Conservation (phyloP, 2,329 filamentous ascomycete genomes). For the Teratosphaeria zuluensis region DNA sequence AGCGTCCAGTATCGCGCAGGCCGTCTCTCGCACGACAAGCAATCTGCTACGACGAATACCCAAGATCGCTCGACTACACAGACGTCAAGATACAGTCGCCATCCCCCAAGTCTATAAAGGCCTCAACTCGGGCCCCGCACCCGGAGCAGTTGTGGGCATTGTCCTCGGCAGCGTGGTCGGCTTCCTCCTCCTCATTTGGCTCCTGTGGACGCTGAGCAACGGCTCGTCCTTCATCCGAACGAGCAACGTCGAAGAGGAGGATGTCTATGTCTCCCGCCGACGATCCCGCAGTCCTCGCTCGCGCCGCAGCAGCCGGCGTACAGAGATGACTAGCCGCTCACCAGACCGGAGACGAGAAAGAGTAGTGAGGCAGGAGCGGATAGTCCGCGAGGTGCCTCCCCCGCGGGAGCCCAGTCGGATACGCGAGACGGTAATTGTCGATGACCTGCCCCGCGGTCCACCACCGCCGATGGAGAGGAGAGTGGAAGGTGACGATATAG, state of each 20-base stretch:
- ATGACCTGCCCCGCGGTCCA: slow-evolving; percentile 25
- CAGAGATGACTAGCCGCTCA: slow-evolving; percentile 24
- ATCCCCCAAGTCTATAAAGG: slow-evolving; percentile 54
- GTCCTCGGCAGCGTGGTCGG: slow-evolving; percentile 45
- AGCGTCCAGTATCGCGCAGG: slow-evolving; percentile 5
- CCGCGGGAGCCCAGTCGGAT: slow-evolving; percentile 18
- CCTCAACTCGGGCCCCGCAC: slow-evolving; percentile 42
- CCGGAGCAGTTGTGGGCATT: slow-evolving; percentile 52
- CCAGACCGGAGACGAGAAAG: slow-evolving; percentile 17
- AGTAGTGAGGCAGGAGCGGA: slow-evolving; percentile 25
- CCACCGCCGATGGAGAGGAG: slow-evolving; percentile 19
- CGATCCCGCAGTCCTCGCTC: slow-evolving; percentile 15
- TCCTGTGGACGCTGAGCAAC: slow-evolving; percentile 35
- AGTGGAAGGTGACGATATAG: slow-evolving; percentile 44
- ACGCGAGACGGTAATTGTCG: slow-evolving; percentile 32
- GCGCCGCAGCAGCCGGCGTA: slow-evolving; percentile 13
- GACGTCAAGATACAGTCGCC: slow-evolving; percentile 24
- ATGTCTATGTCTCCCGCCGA: slow-evolving; percentile 20
- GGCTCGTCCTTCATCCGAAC: slow-evolving; percentile 21
- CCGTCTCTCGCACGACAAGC: not conserved
- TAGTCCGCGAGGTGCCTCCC: slow-evolving; percentile 23
- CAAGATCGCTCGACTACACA: slow-evolving; percentile 3
- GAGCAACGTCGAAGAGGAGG: slow-evolving; percentile 21
- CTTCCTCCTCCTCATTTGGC: slow-evolving; percentile 44
- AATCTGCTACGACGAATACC: slow-evolving; percentile 5